phyloP scores from a whole-genome alignment of 176 grass and related monocot species.

The Bonia amplexicaulis region DNA sequence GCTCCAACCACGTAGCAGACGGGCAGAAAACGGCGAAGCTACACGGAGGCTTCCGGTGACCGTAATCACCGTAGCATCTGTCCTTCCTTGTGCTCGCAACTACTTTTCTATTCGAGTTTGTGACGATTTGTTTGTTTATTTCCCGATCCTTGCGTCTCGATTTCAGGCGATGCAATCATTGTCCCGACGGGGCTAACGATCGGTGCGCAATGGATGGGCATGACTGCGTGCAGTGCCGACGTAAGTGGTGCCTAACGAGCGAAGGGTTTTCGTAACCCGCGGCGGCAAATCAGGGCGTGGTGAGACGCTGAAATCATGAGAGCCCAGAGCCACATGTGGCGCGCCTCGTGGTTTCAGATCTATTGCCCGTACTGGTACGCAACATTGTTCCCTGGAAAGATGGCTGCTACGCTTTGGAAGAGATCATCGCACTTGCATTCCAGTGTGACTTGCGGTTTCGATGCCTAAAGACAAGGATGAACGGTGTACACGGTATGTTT shows the following conservation, averaged over 20 bases:
- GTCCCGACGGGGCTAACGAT: background rate
- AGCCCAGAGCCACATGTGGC: background rate
- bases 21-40: background rate
- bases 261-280: background rate
- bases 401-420: too few relatives aligned
- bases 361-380: background rate
- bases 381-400: background rate
- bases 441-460: too few relatives aligned
- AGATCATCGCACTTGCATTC: too few relatives aligned
- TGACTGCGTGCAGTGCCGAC: background rate
- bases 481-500: too few relatives aligned
- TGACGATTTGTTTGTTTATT: background rate
- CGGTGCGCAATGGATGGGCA: background rate
- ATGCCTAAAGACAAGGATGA: too few relatives aligned
- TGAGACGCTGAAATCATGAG: background rate
- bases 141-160: background rate
- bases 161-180: background rate
- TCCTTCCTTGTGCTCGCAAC: background rate
- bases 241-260: background rate
- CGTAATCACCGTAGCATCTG: background rate
- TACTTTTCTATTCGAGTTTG: background rate
- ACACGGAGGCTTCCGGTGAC: background rate
- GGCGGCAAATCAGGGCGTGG: background rate
- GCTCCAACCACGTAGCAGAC: background rate
- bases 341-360: background rate